A percentile compares a stretch with the other conserved stretches of the same genome.
phyloP scores from a whole-genome alignment of 345 rosid species.

The Eutrema yunnanense region DNA sequence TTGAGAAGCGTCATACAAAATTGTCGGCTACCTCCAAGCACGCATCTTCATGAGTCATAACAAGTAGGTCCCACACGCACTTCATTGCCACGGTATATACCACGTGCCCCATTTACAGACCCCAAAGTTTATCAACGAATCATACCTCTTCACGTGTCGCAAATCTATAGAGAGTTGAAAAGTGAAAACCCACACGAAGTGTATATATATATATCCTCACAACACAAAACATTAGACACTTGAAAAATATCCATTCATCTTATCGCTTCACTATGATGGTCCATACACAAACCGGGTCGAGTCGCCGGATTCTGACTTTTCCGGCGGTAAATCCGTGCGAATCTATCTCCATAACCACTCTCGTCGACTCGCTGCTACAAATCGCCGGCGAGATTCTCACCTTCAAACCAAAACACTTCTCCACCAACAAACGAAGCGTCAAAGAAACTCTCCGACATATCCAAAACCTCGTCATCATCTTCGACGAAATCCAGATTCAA shows the following conservation, averaged over 20 bases:
- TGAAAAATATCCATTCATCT: neutral
- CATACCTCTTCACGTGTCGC: conserved; percentile 2
- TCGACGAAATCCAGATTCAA: conserved; percentile 43
- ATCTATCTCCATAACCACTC: conserved; percentile 36
- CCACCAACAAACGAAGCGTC: conserved; percentile 44
- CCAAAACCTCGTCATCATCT: conserved; percentile 36
- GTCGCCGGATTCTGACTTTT: conserved; percentile 57
- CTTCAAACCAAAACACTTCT: conserved; percentile 36
- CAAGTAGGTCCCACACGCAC: conserved; percentile 11
- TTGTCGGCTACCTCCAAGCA: conserved; percentile 28
- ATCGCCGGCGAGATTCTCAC: conserved; percentile 37
- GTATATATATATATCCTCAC: conserved; percentile 23
- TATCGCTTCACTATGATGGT: conserved; percentile 40
- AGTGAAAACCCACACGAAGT: neutral
- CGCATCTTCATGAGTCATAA: conserved; percentile 1
- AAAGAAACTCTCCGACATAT: conserved; percentile 47
- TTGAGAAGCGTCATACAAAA: conserved; percentile 20
- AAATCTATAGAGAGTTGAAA: neutral
- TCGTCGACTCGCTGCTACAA: conserved; percentile 46
- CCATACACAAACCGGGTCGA: conserved; percentile 25
- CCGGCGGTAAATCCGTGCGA: conserved; percentile 65
- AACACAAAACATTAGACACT: neutral
- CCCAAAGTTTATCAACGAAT: neutral
- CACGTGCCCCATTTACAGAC: conserved; percentile 15
- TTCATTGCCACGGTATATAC: conserved; percentile 7